phyloP scores from a whole-genome alignment of 2,329 filamentous ascomycete species.

The Tympanopsis confertula region DNA sequence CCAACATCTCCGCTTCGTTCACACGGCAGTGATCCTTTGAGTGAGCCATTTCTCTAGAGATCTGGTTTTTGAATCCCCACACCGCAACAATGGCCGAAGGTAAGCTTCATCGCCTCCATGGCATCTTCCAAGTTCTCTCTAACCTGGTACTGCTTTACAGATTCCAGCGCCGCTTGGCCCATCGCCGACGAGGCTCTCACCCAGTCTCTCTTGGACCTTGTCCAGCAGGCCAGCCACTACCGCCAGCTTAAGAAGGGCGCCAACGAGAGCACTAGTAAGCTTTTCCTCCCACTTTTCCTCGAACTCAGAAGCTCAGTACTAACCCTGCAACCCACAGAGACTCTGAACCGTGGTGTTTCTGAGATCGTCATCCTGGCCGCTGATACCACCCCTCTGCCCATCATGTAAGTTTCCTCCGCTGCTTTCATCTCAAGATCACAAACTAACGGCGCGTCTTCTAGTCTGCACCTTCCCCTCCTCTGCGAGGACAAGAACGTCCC shows the following conservation, averaged over 20 bases:
- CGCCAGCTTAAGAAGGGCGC: constrained; percentile 81
- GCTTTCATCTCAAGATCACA: constrained; percentile 75
- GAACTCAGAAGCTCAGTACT: neutral
- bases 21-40: constrained; percentile 21
- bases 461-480: neutral
- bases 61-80: no score
- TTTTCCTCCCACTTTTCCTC: neutral
- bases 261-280: constrained; percentile 46
- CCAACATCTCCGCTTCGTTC: no score
- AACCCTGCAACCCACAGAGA: constrained; percentile 53
- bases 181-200: constrained; percentile 63
- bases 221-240: constrained; percentile 60
- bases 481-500: constrained; percentile 50
- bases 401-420: constrained; percentile 79
- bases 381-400: constrained; percentile 77
- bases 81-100: no score
- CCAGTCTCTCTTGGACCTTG: constrained; percentile 71
- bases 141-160: no score
- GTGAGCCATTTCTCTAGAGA: constrained; percentile 20
- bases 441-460: constrained; percentile 18
- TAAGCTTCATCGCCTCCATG: no score
- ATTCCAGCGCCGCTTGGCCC: constrained; percentile 44
- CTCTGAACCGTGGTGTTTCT: constrained; percentile 78
- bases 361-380: constrained; percentile 84
- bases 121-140: no score